Percentiles rank a stretch among this genome's conserved stretches.
These are phyloP conservation scores for Lepiota brunneoincarnata DNA, from an alignment of 768 basidiomycete species.

Conservation along the genomic window DNA sequence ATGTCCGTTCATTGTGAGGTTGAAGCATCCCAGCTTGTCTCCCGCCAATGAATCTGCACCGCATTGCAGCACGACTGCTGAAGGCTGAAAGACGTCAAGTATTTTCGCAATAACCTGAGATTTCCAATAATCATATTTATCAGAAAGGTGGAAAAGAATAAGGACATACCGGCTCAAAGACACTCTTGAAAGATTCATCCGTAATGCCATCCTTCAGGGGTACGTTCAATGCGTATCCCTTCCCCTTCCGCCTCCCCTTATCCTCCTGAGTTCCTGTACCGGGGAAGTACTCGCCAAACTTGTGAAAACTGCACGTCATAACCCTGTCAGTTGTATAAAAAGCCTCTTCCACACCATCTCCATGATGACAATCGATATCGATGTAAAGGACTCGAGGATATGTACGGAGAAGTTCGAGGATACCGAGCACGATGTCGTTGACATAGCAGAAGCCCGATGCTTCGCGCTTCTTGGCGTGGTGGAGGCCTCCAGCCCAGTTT, in stretches of 20 bases:
- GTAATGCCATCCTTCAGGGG: constrained; percentile 93
- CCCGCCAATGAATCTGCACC: constrained; percentile 95
- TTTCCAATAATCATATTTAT: background rate
- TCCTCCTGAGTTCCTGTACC: constrained; percentile 87
- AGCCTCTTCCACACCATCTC: constrained; percentile 98
- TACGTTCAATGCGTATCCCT: constrained; percentile 88
- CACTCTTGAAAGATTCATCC: constrained; percentile 79
- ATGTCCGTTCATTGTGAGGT: constrained; percentile 94
- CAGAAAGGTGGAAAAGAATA: constrained; percentile 3
- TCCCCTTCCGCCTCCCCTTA: constrained; percentile 78
- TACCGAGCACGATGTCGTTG: constrained; percentile 95
- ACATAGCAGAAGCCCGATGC: constrained; percentile 99
- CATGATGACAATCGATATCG: constrained; percentile 98
- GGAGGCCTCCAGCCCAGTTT: constrained; percentile 98
- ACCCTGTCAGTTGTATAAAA: constrained; percentile 97
- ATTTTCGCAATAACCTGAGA: constrained; percentile 79
- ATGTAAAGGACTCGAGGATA: constrained; percentile 91
- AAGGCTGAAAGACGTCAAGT: constrained; percentile 84
- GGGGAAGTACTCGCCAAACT: constrained; percentile 94
- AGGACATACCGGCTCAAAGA: constrained; percentile 86
- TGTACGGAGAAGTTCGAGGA: constrained; percentile 86
- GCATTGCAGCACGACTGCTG: constrained; percentile 89
- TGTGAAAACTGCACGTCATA: constrained; percentile 97
- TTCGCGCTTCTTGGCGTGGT: constrained; percentile 99
- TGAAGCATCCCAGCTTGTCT: constrained; percentile 95